Base-by-base conservation (phyloP, 345 rosid species). In the Gossypium longicalyx region DNA sequence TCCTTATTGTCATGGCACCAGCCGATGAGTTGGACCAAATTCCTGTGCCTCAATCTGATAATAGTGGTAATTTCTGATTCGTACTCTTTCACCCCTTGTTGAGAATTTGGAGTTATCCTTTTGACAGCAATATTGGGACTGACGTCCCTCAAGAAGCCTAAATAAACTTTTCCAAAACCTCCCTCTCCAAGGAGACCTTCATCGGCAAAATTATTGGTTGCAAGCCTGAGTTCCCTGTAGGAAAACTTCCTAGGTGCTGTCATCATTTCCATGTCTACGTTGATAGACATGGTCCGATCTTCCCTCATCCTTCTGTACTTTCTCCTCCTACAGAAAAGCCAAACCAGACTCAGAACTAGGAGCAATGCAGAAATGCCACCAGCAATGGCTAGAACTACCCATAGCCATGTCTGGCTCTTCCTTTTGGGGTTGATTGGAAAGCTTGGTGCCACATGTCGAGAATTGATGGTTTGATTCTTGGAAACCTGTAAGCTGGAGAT, bases 11-110 rank as follows among this genome's bases (percentile, higher is more conserved):
- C 92, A 38, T 89, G 90, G 54, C 94, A 88, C 90, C 89, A 91
- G 34, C 97, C 94, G 2, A 89, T 79, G 56, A 91, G 86, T 47
- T 89, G 87, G 45, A 88, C 92, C 41, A 89, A 78, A 74, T 91
- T 91, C 3, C 86, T 66, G 70, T 91, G 97, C 52, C 94, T 81
- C 51, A 91, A 68, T 10, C 82, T 77, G 72, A 86, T 83, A 68
- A 89, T 86, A 56, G 74, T 68, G 76, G 76, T 88, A 4, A 88
- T 83, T 76, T 88, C 91, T 0, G 85, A 78, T 9, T 75, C 62
- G 63, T 83, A 89, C 79, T 87, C 88, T 47, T 64, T 64, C 23
- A 75, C 82, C 29, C 74, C 56, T 43, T 60, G 54, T 23, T 41
- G 19, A 13, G 54, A 72, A 3, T 41, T 1, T 0, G 29, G 49